Base-by-base conservation (phyloP, 208 protist species). In the Sergeia podlipaevii region DNA sequence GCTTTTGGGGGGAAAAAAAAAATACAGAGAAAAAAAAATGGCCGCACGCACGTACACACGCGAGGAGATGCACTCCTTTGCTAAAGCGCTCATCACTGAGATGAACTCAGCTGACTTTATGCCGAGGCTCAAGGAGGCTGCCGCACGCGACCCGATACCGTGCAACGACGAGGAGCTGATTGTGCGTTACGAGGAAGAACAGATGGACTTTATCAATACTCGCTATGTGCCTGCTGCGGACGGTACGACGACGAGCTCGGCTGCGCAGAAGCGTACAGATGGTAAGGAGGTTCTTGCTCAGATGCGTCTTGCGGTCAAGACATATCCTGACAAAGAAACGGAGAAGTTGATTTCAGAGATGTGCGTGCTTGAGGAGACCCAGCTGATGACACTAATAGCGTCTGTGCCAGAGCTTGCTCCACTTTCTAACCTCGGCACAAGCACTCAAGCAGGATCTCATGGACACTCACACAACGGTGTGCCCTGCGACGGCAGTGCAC, bases 281-380 rank as follows among this genome's bases (percentile, higher is more conserved):
- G 83, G 80, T 2, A 42, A 23, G 3, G 50, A 45, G 23, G 63
- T 88, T 2, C 27, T 95, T 24, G 20, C 60, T 26, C 67, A 83
- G 52, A 44, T 90, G 8, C 65, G 59, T 26, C 24, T 70, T 3
- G 87, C 87, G 0, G 77, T 80, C n/a, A 20, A 51, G 20, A 48
- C 50, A 1, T 95, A 76, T 62, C 70, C 70, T 33, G 87, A 95
- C 17, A 21, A 17, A 1, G 77, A 80, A 36, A 90, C 72, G 11
- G 73, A 83, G 49, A 21, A 23, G 23, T 3, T 79, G 18, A 83
- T 95, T 43, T 85, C 65, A 34, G 51, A 77, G 45, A 63, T 95
- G 36, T 88, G 79, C 39, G 34, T 73, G 34, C 29, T 79, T 13
- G 53, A 78, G 23, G 83, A 95, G 63, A 29, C 60, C 28, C 77